Base-by-base conservation (phyloP, 257 asterid species). In the Nicotiana benthamiana region DNA sequence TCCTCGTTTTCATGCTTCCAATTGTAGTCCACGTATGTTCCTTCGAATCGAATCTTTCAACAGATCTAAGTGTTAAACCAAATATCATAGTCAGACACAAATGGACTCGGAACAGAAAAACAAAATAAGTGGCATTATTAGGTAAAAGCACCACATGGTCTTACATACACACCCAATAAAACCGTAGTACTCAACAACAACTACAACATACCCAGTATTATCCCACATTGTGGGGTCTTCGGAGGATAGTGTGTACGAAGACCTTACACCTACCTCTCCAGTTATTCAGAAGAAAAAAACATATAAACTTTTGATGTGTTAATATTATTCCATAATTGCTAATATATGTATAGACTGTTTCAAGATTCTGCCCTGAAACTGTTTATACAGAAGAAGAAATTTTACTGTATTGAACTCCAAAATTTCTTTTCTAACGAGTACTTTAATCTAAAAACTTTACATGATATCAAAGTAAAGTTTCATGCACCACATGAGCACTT, bases 31-130 rank as follows among this genome's bases (percentile, higher is more conserved):
- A 93, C 60, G 83, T 83, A 57, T 74, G 86, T 77, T 86, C 90
- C 85, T 97, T 88, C 11, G 94, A 95, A 79, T 94, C 98, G 84
- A 88, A 91, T 75, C 97, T 89, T 89, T 93, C 98, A 18, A 86
- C 88, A 61, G 94, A 86, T 32, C 90, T 85, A 63, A 66, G 61
- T 43, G 68, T 75, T 22, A 63, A 63, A 80, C 78, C 70, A 51
- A 77, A 60, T 26, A 36, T 53, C 17, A 79, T 10, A 16, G 68
- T 34, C 20, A 70, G 77, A 43, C 18, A 70, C 9, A 70, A 22
- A 70, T 70, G 20, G 20, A 43, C 56, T 70, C 20, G 6, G 11
- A 67, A 67, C 75, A 67, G 18, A 60, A 67, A 27, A 36, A 5
- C 46, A 43, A 70, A 60, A 10, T 60, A 60, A 40, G 22, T 40